A percentile compares a stretch with the other conserved stretches of the same genome.
phyloP scores from a whole-genome alignment of 2,329 filamentous ascomycete genomes.

The Akanthomyces dipterigenus region DNA sequence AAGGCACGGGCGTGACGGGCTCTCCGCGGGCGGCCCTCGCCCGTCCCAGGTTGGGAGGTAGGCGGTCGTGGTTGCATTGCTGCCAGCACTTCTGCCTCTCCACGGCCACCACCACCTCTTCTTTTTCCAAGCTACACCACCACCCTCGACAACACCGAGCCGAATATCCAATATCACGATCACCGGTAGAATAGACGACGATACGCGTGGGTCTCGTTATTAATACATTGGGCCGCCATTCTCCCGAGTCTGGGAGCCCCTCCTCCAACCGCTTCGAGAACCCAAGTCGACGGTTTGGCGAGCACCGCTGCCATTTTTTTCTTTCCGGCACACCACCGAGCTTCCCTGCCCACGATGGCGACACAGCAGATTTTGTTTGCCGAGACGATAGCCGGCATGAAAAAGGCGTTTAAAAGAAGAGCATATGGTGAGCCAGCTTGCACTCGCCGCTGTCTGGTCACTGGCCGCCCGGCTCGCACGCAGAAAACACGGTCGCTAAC shows the following conservation, averaged over 20 bases:
- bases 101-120: not conserved
- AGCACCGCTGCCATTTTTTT: not conserved
- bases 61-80: not conserved
- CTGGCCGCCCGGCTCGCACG: slow-evolving; percentile 2
- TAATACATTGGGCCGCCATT: not conserved
- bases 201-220: not conserved
- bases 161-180: not conserved
- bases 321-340: not conserved
- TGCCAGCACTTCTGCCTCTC: not conserved
- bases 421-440: slow-evolving; percentile 44
- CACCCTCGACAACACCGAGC: not conserved
- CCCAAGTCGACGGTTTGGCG: not conserved
- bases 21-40: slow-evolving; percentile 2
- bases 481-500: slow-evolving; percentile 17
- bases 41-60: not conserved
- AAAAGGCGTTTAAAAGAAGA: slow-evolving; percentile 59
- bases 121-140: not conserved
- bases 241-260: not conserved
- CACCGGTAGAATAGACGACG: not conserved
- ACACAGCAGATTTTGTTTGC: slow-evolving; percentile 56
- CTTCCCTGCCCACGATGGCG: slow-evolving; percentile 27
- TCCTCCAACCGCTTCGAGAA: not conserved
- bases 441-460: not conserved
- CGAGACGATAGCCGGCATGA: slow-evolving; percentile 62
- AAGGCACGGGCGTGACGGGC: not conserved